phyloP scores from a whole-genome alignment of 2,329 filamentous ascomycete genomes.

The Passalora sequoiae region DNA sequence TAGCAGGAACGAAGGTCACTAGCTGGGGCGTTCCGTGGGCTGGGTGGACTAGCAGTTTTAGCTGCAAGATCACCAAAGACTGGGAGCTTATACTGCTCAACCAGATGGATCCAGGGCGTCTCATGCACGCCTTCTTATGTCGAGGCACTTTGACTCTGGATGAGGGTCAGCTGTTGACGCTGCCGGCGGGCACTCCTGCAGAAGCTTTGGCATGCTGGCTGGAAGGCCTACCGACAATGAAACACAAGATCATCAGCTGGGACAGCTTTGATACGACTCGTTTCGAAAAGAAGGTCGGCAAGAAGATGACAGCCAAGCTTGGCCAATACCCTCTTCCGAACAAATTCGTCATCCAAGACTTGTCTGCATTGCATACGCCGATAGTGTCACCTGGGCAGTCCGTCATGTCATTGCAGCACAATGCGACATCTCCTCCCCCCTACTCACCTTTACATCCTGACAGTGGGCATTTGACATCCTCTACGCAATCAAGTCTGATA shows the following conservation, averaged over 20 bases:
- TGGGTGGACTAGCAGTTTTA: constrained; percentile 12
- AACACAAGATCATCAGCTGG: constrained; percentile 17
- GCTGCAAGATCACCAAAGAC: constrained; percentile 13
- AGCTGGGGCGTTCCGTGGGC: constrained; percentile 16
- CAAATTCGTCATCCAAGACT: constrained; percentile 14
- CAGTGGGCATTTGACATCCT: neutral
- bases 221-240: constrained; percentile 11
- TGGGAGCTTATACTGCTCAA: constrained; percentile 7
- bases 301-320: constrained; percentile 14
- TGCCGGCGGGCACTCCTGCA: constrained; percentile 12
- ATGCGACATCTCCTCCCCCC: constrained; percentile 8
- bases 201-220: constrained; percentile 18
- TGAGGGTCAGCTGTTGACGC: constrained; percentile 11
- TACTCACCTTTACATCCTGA: constrained; percentile 9
- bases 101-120: constrained; percentile 18
- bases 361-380: neutral
- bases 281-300: constrained; percentile 19
- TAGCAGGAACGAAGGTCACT: constrained; percentile 3
- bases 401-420: constrained; percentile 1
- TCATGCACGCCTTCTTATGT: constrained; percentile 19
- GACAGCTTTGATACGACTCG: constrained; percentile 9
- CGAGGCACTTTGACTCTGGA: constrained; percentile 10
- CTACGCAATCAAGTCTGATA: too few species aligned
- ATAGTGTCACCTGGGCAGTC: neutral
- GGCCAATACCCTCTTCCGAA: constrained; percentile 16